Evolutionary conservation across 2,329 filamentous ascomycete species (phyloP), one percentile per base, ranked within the genome.

Genomic region (Emmonsiellopsis sp.): DNA sequence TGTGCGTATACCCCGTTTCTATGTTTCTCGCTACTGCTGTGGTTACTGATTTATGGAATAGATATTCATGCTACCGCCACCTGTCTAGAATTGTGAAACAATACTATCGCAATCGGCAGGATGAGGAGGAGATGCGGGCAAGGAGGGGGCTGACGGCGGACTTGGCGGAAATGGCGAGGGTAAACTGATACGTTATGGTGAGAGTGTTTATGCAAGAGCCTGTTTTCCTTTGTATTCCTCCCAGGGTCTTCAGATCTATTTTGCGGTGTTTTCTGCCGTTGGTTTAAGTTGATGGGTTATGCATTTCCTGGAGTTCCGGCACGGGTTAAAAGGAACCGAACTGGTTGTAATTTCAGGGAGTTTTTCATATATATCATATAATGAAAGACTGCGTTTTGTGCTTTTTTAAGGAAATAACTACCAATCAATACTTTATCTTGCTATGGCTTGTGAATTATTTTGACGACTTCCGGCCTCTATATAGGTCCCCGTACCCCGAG

Each of bases 31-130:
- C 47, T 50, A 42, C 51, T 40, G 37, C 44, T 9, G 31, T 50
- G 49, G 26, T 50, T 48, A 47, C 40, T 54, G n/a, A 51, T 51
- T 32, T 10, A 53, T 11, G 5, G 20, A 30, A 26, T 52, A 73
- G 70, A 20, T 73, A 73, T 57, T 62, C 67, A 11, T 72, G 70
- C 54, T 72, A 72, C 50, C 69, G 67, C 44, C 60, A 65, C 31
- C 60, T 73, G 10, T 64, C 66, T 51, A 63, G 58, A 37, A 67
- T 72, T 48, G 67, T 67, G 3, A 60, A 67, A 35, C 69, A 71
- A 50, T 72, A 72, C 50, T 72, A 72, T 55, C 69, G 68, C 53
- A 62, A 64, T 40, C 62, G 62, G 51, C 61, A 69, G 37, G 65
- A 67, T 50, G 54, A 61, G n/a, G 63, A 61, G 37, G 70, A 73